Percentiles rank a stretch among this genome's conserved stretches.
Conservation (phyloP, 768 basidiomycete genomes). For the Sarcomyxa edulis region DNA sequence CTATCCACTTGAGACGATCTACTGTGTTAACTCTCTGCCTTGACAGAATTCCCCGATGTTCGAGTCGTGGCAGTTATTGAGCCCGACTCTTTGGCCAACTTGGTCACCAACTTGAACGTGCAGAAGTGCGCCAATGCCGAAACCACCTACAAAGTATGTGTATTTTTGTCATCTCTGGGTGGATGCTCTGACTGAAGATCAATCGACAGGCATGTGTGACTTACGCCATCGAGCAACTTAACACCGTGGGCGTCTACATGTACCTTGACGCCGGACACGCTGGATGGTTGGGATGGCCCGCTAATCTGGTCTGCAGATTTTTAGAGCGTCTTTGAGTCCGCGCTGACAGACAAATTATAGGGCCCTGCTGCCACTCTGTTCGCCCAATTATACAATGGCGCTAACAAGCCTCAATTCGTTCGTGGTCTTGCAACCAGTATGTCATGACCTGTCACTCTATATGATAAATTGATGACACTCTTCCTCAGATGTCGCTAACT, state of each 20-base stretch:
- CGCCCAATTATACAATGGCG: constrained; percentile 39
- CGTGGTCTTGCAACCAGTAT: constrained; percentile 62
- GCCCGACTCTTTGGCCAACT: constrained; percentile 63
- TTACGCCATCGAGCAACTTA: constrained; percentile 54
- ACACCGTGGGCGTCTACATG: constrained; percentile 49
- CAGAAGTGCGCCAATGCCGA: constrained; percentile 50
- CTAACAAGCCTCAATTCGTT: constrained; percentile 51
- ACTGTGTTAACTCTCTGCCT: constrained; percentile 1
- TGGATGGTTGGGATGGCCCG: constrained; percentile 67
- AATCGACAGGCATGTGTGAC: constrained; percentile 35
- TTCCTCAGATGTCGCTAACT: constrained; percentile 27
- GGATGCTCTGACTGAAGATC: not conserved
- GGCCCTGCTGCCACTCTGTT: constrained; percentile 55
- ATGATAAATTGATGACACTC: not conserved
- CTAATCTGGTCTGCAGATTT: too few species aligned
- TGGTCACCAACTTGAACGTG: constrained; percentile 63
- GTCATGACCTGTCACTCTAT: constrained; percentile 26
- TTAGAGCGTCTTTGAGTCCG: too few species aligned
- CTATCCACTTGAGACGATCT: not conserved
- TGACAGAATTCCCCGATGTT: constrained; percentile 49
- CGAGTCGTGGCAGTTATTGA: constrained; percentile 62
- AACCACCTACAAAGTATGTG: constrained; percentile 41
- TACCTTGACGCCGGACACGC: constrained; percentile 63
- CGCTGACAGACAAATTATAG: too few species aligned
- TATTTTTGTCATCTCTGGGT: not conserved